These are phyloP conservation scores for Endogone sp. DNA, from an alignment of 192 early-diverging fungal genomes.

Conservation along the genomic window DNA sequence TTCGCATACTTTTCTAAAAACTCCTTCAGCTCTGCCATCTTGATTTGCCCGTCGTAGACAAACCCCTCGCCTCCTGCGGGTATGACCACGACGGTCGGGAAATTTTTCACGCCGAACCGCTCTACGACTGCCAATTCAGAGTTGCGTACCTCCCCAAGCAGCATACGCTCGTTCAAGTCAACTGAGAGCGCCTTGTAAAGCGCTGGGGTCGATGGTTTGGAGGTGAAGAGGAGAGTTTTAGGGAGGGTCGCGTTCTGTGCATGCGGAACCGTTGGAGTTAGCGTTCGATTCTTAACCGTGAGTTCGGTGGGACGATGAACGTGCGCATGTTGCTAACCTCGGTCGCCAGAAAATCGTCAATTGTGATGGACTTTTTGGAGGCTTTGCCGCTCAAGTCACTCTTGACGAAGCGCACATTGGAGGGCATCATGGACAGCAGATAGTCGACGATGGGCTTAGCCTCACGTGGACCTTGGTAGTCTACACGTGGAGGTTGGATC, in stretches of 20 bases:
- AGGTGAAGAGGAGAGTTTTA: conserved; percentile 77
- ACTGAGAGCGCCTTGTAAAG: conserved; percentile 86
- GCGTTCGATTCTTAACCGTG: too few relatives aligned
- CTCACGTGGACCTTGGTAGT: conserved; percentile 70
- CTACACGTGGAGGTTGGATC: conserved; percentile 38
- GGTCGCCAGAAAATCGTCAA: conserved; percentile 53
- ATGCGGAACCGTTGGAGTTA: not conserved
- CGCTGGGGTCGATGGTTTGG: conserved; percentile 69
- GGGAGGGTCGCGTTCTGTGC: conserved; percentile 46
- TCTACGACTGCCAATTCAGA: conserved; percentile 45
- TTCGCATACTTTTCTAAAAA: conserved; percentile 62
- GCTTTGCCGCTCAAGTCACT: conserved; percentile 29
- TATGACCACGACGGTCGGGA: conserved; percentile 71
- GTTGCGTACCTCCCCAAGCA: conserved; percentile 68
- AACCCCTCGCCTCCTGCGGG: conserved; percentile 41
- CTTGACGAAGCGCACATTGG: conserved; percentile 41
- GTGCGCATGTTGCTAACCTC: conserved; percentile 36
- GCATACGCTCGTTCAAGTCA: conserved; percentile 63
- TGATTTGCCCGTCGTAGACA: conserved; percentile 61
- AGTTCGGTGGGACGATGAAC: conserved; percentile 1
- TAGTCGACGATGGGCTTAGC: conserved; percentile 74
- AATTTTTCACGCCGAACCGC: conserved; percentile 50
- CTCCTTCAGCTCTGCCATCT: conserved; percentile 53
- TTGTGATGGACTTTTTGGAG: conserved; percentile 45
- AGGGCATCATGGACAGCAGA: conserved; percentile 59